Evolutionary conservation across 78 protist genomes (phyloP), one percentile per base, ranked within the genome.

Genomic region (Isochrysis galbana): DNA sequence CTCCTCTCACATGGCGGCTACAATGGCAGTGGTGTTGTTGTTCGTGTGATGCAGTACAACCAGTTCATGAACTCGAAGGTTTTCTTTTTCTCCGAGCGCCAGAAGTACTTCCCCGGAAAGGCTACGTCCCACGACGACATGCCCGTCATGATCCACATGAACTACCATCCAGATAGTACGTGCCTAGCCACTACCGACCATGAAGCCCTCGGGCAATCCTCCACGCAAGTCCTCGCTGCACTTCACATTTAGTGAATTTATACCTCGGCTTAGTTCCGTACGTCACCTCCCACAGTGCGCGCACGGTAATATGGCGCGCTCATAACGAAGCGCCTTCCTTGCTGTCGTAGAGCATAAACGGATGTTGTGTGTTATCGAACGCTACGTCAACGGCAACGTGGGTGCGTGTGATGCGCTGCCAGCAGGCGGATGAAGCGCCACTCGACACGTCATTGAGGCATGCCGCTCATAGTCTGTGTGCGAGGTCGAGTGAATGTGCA

Each of bases 291-390:
- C n/a, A n/a, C n/a, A n/a, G n/a, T n/a, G n/a, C n/a, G n/a, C n/a
- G n/a, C n/a, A n/a, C n/a, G n/a, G n/a, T n/a, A n/a, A n/a, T n/a
- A n/a, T n/a, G n/a, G n/a, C n/a, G n/a, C n/a, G n/a, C n/a, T n/a
- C n/a, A n/a, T n/a, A n/a, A n/a, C n/a, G n/a, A n/a, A n/a, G n/a
- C n/a, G n/a, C n/a, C n/a, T n/a, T n/a, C n/a, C n/a, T n/a, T n/a
- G n/a, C n/a, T n/a, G n/a, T n/a, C n/a, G n/a, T n/a, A n/a, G n/a
- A 80, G 54, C 88, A 80, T 36, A 80, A 80, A 22, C 88, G 88
- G 5, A 80, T 80, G 88, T 38, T 80, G 10, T 80, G 88, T 38
- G 88, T 80, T 3, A 23, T 25, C 25, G 88, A 21, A 3, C 51
- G 88, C 21, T 80, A 80, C 55, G 25, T 41, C 19, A 38, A 44